These are phyloP conservation scores for Euptelea pleiosperma DNA, from an alignment of 164 flowering plant genomes.

Conservation along the genomic window DNA sequence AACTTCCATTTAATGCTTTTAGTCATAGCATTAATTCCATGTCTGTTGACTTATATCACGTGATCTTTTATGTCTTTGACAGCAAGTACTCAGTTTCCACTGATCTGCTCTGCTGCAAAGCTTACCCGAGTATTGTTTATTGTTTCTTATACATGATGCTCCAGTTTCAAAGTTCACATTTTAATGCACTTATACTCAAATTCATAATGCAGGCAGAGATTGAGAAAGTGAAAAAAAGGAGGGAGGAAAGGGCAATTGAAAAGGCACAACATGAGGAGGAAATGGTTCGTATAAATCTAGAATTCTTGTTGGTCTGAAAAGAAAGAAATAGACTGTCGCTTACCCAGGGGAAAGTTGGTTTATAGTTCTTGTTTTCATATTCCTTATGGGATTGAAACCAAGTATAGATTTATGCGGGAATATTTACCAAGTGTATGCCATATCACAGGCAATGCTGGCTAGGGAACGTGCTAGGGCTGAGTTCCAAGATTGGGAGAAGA, in stretches of 20 bases:
- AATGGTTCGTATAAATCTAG: conserved; percentile 52
- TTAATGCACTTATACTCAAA: conserved; percentile 1
- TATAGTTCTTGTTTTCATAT: neutral
- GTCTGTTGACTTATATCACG: too few relatives aligned
- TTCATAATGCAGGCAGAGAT: conserved; percentile 67
- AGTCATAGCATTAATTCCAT: too few relatives aligned
- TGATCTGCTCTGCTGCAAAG: neutral
- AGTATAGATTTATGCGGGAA: neutral
- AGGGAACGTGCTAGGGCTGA: conserved; percentile 98
- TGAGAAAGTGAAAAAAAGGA: conserved; percentile 90
- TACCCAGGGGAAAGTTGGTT: neutral
- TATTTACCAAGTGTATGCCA: neutral
- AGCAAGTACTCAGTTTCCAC: too few relatives aligned
- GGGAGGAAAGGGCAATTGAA: conserved; percentile 94
- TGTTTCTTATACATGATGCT: neutral
- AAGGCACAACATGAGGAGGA: conserved; percentile 95
- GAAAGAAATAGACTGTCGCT: neutral
- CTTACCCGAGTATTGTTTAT: neutral
- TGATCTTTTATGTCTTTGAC: too few relatives aligned
- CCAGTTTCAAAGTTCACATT: neutral
- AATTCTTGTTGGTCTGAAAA: conserved; percentile 8
- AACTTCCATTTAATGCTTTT: too few relatives aligned
- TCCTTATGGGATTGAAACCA: neutral
- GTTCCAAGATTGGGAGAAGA: conserved; percentile 98
- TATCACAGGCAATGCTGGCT: conserved; percentile 68